A percentile compares a stretch with the other conserved stretches of the same genome.
phyloP scores from a whole-genome alignment of 2,329 filamentous ascomycete species.

The Monilinia fructigena region DNA sequence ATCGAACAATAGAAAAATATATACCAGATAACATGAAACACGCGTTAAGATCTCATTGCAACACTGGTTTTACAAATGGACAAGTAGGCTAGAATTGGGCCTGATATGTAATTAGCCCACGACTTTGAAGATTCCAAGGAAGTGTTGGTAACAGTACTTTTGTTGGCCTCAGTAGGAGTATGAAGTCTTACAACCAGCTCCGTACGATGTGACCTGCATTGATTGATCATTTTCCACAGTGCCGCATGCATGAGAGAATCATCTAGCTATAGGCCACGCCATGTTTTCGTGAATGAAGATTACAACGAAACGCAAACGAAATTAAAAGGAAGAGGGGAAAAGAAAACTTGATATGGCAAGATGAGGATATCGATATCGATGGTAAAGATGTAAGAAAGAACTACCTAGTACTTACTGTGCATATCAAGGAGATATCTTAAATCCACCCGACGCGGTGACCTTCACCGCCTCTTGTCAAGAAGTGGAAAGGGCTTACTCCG shows the following conservation, averaged over 20 bases:
- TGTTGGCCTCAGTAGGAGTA: background rate
- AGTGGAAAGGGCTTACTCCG: too few species aligned
- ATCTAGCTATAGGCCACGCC: background rate
- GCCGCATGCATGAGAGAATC: background rate
- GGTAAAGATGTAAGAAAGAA: too few species aligned
- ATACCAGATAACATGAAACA: background rate
- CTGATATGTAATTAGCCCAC: background rate
- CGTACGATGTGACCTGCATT: background rate
- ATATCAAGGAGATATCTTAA: constrained; percentile 10
- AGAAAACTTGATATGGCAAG: background rate
- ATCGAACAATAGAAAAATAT: background rate
- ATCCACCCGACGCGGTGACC: background rate
- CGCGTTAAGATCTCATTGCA: background rate
- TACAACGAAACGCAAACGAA: background rate
- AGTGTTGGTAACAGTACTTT: background rate
- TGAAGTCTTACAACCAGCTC: background rate
- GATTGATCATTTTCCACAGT: background rate
- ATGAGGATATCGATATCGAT: too few species aligned
- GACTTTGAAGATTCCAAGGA: background rate
- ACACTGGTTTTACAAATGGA: background rate
- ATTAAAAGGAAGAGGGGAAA: background rate
- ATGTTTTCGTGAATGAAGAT: background rate
- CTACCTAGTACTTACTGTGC: too few species aligned
- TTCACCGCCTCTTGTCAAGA: constrained; percentile 1
- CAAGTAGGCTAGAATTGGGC: background rate